A percentile compares a stretch with the other conserved stretches of the same genome.
Evolutionary conservation across 2,329 filamentous ascomycete species (phyloP).

Genomic region (Botrytis cinerea): DNA sequence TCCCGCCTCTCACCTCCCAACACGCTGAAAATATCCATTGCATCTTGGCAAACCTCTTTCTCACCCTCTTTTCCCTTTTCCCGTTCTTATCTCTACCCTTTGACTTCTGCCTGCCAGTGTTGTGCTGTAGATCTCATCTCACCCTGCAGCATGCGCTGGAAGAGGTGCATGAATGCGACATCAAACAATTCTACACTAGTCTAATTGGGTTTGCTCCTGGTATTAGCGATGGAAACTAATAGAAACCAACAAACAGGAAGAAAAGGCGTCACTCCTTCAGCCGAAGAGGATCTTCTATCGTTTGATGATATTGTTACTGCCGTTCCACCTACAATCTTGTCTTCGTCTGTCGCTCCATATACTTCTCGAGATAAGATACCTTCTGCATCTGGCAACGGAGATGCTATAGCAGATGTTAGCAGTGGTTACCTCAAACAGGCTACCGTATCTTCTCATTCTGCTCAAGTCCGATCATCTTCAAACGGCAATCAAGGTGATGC

Average conservation of each 20-base stretch:
- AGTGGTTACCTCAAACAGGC: neutral
- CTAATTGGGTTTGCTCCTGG: neutral
- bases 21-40: neutral
- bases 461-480: neutral
- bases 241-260: neutral
- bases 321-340: neutral
- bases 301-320: conserved; percentile 1
- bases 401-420: neutral
- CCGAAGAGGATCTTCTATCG: neutral
- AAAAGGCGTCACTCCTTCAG: neutral
- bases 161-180: neutral
- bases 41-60: neutral
- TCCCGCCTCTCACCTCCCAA: neutral
- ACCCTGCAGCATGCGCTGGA: neutral
- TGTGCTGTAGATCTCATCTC: neutral
- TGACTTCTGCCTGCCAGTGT: neutral
- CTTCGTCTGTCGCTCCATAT: neutral
- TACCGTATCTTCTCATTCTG: neutral
- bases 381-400: neutral
- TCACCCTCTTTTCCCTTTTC: neutral
- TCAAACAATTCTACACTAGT: neutral
- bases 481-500: conserved; percentile 15
- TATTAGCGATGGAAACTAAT: conserved; percentile 7
- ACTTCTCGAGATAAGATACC: neutral
- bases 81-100: neutral